Conservation (phyloP, 1,284 basidiomycete genomes). For the Abortiporus biennis region DNA sequence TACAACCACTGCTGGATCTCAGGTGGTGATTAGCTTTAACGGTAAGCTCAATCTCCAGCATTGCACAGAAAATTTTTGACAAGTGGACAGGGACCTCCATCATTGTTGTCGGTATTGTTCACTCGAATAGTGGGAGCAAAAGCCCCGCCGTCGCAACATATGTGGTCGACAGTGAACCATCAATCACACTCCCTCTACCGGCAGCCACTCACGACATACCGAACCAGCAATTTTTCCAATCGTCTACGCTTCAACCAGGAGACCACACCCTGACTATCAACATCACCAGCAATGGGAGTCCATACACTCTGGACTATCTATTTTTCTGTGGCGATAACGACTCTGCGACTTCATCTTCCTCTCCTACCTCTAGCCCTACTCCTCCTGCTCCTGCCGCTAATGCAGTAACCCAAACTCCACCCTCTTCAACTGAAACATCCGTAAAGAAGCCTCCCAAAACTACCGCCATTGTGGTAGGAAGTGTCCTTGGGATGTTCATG, state of each 20-base stretch:
- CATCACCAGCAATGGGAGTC: conserved; percentile 26
- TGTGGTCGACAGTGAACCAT: conserved; percentile 26
- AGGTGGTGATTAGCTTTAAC: conserved; percentile 29
- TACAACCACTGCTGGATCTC: conserved; percentile 15
- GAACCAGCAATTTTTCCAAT: conserved; percentile 37
- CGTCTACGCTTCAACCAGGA: conserved; percentile 20
- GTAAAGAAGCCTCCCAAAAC: conserved; percentile 1
- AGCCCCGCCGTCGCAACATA: conserved; percentile 34
- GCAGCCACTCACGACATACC: conserved; percentile 25
- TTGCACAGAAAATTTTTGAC: not conserved
- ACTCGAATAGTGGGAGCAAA: conserved; percentile 27
- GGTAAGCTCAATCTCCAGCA: conserved; percentile 21
- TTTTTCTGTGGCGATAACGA: conserved; percentile 25
- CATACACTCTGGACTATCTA: conserved; percentile 31
- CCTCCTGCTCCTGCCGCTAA: conserved; percentile 12
- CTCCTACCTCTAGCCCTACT: conserved; percentile 9
- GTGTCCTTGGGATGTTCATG: conserved; percentile 13
- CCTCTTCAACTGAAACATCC: not conserved
- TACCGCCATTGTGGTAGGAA: conserved; percentile 8
- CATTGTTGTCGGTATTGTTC: conserved; percentile 36
- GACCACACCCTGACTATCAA: conserved; percentile 33
- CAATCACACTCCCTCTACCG: conserved; percentile 30
- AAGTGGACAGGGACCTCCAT: conserved; percentile 40
- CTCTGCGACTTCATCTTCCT: conserved; percentile 14
- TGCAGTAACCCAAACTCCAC: no score